Evolutionary conservation across 2,329 filamentous ascomycete species (phyloP), one percentile per base, ranked within the genome.

Genomic region (Dactylellina leptospora): DNA sequence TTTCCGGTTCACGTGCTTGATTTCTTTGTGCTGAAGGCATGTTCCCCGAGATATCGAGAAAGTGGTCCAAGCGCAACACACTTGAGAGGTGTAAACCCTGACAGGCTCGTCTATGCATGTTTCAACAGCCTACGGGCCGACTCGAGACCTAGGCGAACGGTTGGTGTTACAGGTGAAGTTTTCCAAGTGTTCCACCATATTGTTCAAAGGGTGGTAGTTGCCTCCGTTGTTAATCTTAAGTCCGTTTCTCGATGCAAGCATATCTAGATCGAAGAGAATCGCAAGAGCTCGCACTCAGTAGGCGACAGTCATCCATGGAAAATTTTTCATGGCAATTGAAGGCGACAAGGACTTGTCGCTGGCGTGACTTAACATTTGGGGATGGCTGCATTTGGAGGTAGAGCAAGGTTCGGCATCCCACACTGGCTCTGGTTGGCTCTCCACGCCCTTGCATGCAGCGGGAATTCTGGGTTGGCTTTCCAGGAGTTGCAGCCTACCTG

Each of bases 371-470:
- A 53, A 64, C 22, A 58, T 56, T 40, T 54, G 48, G 50, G 60
- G 22, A 33, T n/a, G n/a, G n/a, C n/a, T n/a, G n/a, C n/a, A n/a
- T n/a, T n/a, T n/a, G n/a, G n/a, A n/a, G n/a, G n/a, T n/a, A n/a
- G n/a, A n/a, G n/a, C n/a, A n/a, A n/a, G n/a, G n/a, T n/a, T n/a
- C n/a, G n/a, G n/a, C n/a, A 44, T 58, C 51, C 16, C 30, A 40
- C 36, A 20, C 8, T 45, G 20, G 8, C 27, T 66, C 58, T 71
- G 66, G 66, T 63, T 62, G 58, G 56, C 11, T 53, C n/a, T 20
- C 58, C 50, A 50, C 58, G 38, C 44, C 58, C 68, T 64, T 64
- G 59, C 68, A 64, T 64, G 59, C 68, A 64, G 59, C 45, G 56
- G 59, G 59, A 72, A 64, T 62, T 64, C 59, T 60, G 47, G 30